phyloP scores from a whole-genome alignment of 108 stramenopile species.

The Pseudonitzschia multistriata region DNA sequence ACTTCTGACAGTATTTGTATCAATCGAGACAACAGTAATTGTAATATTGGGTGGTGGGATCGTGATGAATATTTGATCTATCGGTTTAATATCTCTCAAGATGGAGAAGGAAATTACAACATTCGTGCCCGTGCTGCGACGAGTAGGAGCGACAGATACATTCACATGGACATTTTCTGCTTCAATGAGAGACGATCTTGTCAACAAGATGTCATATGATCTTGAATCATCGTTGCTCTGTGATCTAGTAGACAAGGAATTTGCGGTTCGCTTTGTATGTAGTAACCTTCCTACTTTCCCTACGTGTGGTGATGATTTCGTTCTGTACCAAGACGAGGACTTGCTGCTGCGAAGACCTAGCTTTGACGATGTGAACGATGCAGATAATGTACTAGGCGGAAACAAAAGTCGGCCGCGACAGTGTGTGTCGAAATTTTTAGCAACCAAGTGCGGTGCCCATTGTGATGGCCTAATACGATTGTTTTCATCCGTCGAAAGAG shows the following conservation, averaged over 20 bases:
- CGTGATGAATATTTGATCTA: constrained; percentile 5
- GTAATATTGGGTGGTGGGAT: constrained; percentile 7
- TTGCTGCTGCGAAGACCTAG: too few species aligned
- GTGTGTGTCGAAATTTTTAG: constrained; percentile 14
- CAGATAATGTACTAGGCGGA: too few species aligned
- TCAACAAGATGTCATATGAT: too few species aligned
- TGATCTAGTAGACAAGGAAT: too few species aligned
- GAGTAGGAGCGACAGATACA: neutral
- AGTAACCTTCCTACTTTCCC: too few species aligned
- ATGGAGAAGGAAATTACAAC: neutral
- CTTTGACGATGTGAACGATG: too few species aligned
- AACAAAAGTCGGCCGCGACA: neutral
- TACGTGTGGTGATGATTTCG: too few species aligned
- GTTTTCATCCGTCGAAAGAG: neutral
- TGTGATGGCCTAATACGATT: constrained; percentile 38
- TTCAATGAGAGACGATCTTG: too few species aligned
- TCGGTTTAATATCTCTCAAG: neutral
- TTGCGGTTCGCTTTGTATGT: too few species aligned
- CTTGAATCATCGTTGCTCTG: too few species aligned
- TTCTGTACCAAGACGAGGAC: too few species aligned
- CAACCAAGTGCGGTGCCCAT: constrained; percentile 22
- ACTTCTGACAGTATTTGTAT: neutral
- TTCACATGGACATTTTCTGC: neutral
- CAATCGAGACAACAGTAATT: neutral
- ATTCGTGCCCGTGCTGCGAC: constrained; percentile 12